phyloP scores from a whole-genome alignment of 148 eudicot species.

The Drosera capensis region DNA sequence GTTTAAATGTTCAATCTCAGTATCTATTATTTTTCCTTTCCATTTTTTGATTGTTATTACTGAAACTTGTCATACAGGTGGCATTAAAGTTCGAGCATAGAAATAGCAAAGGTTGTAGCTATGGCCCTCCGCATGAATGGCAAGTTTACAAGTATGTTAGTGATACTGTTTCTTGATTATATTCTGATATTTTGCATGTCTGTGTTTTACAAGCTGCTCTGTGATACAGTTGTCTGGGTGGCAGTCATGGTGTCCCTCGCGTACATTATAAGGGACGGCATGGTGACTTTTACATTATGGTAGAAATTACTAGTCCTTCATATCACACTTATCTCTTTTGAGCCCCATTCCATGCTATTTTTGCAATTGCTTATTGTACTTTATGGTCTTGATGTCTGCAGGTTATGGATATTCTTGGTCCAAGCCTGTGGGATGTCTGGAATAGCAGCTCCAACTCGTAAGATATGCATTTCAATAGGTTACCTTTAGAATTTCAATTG shows the following conservation, averaged over 20 bases:
- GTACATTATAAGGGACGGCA: constrained; percentile 66
- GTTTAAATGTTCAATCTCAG: constrained; percentile 12
- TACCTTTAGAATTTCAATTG: too few relatives aligned
- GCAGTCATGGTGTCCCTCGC: constrained; percentile 70
- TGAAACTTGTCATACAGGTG: constrained; percentile 26
- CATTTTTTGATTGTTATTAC: neutral
- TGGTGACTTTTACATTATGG: constrained; percentile 69
- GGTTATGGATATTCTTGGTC: constrained; percentile 86
- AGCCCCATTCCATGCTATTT: neutral
- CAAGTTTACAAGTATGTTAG: constrained; percentile 64
- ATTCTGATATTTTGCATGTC: neutral
- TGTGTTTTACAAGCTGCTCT: constrained; percentile 3
- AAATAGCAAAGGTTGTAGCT: constrained; percentile 65
- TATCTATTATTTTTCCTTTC: neutral
- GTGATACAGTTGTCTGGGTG: constrained; percentile 41
- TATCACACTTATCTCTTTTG: neutral
- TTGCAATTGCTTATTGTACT: constrained; percentile 1
- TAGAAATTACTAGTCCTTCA: too few relatives aligned
- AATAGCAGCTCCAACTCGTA: constrained; percentile 44
- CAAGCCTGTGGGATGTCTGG: constrained; percentile 91
- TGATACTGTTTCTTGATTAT: neutral
- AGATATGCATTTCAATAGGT: too few relatives aligned
- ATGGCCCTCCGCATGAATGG: constrained; percentile 79
- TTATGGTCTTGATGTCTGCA: constrained; percentile 17
- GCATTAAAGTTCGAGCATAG: constrained; percentile 76